A percentile compares a stretch with the other conserved stretches of the same genome.
Conservation (phyloP, 202 grass and related monocot genomes). For the Carex arenaria region DNA sequence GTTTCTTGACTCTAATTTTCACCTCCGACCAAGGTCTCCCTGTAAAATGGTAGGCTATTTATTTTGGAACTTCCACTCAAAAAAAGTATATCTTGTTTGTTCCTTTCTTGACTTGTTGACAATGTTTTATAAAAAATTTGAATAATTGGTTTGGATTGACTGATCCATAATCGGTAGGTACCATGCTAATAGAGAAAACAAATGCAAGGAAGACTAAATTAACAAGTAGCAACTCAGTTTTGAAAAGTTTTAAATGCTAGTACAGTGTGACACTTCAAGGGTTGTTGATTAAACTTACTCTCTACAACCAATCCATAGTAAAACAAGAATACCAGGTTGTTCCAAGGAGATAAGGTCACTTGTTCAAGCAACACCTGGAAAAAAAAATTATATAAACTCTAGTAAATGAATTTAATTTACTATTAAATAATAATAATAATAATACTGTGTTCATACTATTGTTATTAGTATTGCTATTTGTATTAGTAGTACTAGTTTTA, state of each 20-base stretch:
- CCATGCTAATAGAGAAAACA: background rate
- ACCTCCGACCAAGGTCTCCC: slow-evolving; percentile 72
- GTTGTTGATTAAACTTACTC: slow-evolving; percentile 38
- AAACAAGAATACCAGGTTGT: slow-evolving; percentile 70
- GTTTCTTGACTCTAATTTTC: slow-evolving; percentile 63
- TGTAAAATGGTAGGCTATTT: slow-evolving; percentile 22
- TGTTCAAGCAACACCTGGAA: slow-evolving; percentile 84
- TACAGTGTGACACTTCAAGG: background rate
- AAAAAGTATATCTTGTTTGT: background rate
- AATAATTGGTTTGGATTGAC: background rate
- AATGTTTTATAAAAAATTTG: background rate
- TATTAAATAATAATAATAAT: background rate
- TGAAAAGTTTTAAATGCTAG: background rate
- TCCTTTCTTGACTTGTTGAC: background rate
- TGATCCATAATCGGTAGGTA: background rate
- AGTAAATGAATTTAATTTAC: background rate
- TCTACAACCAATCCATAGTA: slow-evolving; percentile 91
- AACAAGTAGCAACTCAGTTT: too few relatives aligned
- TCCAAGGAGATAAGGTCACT: slow-evolving; percentile 72
- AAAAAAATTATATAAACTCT: slow-evolving; percentile 5
- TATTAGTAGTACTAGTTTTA: background rate
- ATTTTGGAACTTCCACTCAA: background rate
- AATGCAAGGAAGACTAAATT: background rate
- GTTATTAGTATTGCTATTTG: background rate
- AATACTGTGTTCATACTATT: background rate